A percentile compares a stretch with the other conserved stretches of the same genome.
These are phyloP conservation scores for Fusarium concolor DNA, from an alignment of 2,329 filamentous ascomycete genomes.

Conservation along the genomic window DNA sequence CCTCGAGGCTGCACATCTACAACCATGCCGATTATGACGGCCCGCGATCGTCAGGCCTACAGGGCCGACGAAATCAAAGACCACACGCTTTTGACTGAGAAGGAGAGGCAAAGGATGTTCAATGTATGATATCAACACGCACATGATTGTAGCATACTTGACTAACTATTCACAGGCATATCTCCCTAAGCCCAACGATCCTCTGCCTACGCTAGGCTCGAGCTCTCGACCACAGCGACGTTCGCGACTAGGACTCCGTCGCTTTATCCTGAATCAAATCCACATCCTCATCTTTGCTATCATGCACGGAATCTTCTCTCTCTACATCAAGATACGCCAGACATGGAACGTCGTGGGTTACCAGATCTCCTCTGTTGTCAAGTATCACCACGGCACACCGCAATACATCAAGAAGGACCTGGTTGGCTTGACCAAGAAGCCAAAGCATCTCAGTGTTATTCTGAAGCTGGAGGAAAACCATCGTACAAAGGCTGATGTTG, in stretches of 20 bases:
- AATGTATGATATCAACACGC: slow-evolving; percentile 44
- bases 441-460: slow-evolving; percentile 88
- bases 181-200: slow-evolving; percentile 52
- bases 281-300: slow-evolving; percentile 75
- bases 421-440: slow-evolving; percentile 76
- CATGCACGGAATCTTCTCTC: slow-evolving; percentile 84
- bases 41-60: slow-evolving; percentile 54
- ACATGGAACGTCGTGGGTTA: slow-evolving; percentile 83
- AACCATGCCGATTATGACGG: slow-evolving; percentile 51
- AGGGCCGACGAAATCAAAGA: slow-evolving; percentile 53
- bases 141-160: background rate
- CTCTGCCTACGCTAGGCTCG: slow-evolving; percentile 40
- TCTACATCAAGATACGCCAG: slow-evolving; percentile 86
- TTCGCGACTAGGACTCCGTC: slow-evolving; percentile 67
- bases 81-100: slow-evolving; percentile 51
- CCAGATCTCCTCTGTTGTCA: slow-evolving; percentile 82
- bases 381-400: slow-evolving; percentile 95
- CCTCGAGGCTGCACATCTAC: slow-evolving; percentile 46
- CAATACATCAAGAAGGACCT: slow-evolving; percentile 93
- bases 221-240: slow-evolving; percentile 45
- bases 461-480: slow-evolving; percentile 78
- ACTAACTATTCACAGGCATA: slow-evolving; percentile 47
- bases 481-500: slow-evolving; percentile 78
- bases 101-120: slow-evolving; percentile 54
- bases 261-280: slow-evolving; percentile 71